phyloP scores from a whole-genome alignment of 305 asterid species.

The Fraxinus albicans region DNA sequence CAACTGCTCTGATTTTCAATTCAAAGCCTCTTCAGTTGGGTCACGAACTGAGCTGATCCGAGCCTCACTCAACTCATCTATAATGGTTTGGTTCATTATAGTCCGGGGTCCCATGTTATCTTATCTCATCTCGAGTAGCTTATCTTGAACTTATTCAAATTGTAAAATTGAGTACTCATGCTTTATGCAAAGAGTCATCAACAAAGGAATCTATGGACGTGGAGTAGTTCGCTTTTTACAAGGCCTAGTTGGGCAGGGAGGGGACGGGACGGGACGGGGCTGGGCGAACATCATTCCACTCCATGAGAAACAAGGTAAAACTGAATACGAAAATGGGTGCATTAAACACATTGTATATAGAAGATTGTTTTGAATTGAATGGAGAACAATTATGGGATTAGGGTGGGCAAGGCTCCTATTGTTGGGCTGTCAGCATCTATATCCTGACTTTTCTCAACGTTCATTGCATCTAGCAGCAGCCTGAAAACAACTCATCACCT shows the following conservation, averaged over 20 bases:
- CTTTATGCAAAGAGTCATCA: not conserved
- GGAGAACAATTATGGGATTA: not conserved
- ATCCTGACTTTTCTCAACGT: not conserved
- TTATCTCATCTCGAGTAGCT: not conserved
- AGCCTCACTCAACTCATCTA: not conserved
- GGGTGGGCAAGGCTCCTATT: not conserved
- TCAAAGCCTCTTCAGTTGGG: not conserved
- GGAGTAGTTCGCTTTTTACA: not conserved
- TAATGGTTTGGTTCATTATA: not conserved
- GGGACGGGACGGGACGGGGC: not conserved
- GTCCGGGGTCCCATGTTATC: not conserved
- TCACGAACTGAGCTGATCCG: not conserved
- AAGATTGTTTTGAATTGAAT: not conserved
- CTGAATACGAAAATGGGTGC: not conserved
- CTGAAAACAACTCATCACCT: not conserved
- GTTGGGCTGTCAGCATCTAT: not conserved
- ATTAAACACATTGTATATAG: not conserved
- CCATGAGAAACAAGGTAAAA: not conserved
- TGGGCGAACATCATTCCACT: not conserved
- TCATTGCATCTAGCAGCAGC: not conserved
- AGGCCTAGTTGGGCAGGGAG: not conserved
- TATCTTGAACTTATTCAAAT: not conserved
- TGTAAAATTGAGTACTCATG: too few relatives aligned
- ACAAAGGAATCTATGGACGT: not conserved
- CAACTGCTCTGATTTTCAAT: not conserved